Percentiles rank a stretch among this genome's conserved stretches.
Evolutionary conservation across 257 asterid genomes (phyloP).

Genomic region (Salvia rosmarinus): DNA sequence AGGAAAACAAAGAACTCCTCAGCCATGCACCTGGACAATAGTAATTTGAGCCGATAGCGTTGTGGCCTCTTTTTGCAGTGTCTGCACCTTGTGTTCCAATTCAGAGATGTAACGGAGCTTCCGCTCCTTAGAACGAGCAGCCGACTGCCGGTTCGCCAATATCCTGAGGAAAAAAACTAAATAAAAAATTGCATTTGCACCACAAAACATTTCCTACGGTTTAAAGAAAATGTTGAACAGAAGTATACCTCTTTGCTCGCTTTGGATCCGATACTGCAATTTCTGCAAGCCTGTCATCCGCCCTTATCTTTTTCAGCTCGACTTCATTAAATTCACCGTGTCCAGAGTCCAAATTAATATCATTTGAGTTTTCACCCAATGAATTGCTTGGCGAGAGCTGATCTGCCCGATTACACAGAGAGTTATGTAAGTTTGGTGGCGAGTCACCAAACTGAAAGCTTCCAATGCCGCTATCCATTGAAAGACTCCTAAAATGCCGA

Average conservation of each 20-base stretch:
- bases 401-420: conserved; percentile 42
- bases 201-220: background rate
- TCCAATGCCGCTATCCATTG: conserved; percentile 82
- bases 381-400: conserved; percentile 71
- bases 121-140: conserved; percentile 96
- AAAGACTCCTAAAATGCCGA: conserved; percentile 79
- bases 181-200: background rate
- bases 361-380: conserved; percentile 44
- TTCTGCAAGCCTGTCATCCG: conserved; percentile 86
- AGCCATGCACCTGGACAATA: conserved; percentile 59
- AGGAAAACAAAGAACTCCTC: background rate
- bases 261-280: conserved; percentile 80
- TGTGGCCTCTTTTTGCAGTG: conserved; percentile 77
- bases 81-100: conserved; percentile 88
- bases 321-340: conserved; percentile 72
- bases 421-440: conserved; percentile 48
- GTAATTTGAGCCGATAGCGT: conserved; percentile 76
- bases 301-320: conserved; percentile 80
- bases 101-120: conserved; percentile 88
- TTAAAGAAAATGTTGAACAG: background rate
- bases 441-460: conserved; percentile 56
- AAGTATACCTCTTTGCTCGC: conserved; percentile 78
- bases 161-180: conserved; percentile 53
- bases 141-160: conserved; percentile 91
- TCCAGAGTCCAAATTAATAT: conserved; percentile 59